Base-by-base conservation (phyloP, 2,329 filamentous ascomycete genomes). In the Domatiomyces globalis region DNA sequence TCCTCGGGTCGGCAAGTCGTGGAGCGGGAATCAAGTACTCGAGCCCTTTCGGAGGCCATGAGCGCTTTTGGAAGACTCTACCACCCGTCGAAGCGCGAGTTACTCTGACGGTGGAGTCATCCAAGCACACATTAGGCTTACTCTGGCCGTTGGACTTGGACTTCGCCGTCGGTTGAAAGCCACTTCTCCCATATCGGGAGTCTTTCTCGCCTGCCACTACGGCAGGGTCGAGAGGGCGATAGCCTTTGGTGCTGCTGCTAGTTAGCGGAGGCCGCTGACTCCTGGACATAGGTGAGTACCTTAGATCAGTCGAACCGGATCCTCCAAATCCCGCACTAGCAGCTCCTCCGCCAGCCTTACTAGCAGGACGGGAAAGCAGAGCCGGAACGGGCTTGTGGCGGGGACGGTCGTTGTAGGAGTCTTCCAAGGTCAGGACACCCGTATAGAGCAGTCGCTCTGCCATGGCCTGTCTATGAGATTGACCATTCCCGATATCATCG, bases 401-500 rank as follows among this genome's bases (percentile, higher is more conserved):
- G 10, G 15, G 8, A 15, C 33, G 33, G 5, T 39, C 33, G 33
- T 39, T 10, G 33, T 39, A 39, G 10, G 33, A 39, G 33, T 15
- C 33, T 39, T 39, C 33, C 33, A 39, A 39, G 33, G 33, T 39
- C 33, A 39, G 33, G 10, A 39, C 33, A 2, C 33, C 33, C 5
- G 10, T 15, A 4, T 39, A 15, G 10, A 12, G 33, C 15, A 39
- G 33, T 39, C 33, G 33, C 33, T 39, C 33, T 39, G 33, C 33
- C 33, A 39, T 39, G 12, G 33, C 33, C 33, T 39, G 33, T 49
- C 68, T 64, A 54, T 71, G 69, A 20, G 54, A 66, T 45, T 71
- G 68, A 9, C 69, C 69, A 45, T 66, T 54, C 45, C 66, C 59
- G 3, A 71, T 51, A 15, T 60, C 56, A 5, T 39, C 33, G 5